These are phyloP conservation scores for Leptographium wingfieldii DNA, from an alignment of 2,329 filamentous ascomycete genomes.

Conservation along the genomic window DNA sequence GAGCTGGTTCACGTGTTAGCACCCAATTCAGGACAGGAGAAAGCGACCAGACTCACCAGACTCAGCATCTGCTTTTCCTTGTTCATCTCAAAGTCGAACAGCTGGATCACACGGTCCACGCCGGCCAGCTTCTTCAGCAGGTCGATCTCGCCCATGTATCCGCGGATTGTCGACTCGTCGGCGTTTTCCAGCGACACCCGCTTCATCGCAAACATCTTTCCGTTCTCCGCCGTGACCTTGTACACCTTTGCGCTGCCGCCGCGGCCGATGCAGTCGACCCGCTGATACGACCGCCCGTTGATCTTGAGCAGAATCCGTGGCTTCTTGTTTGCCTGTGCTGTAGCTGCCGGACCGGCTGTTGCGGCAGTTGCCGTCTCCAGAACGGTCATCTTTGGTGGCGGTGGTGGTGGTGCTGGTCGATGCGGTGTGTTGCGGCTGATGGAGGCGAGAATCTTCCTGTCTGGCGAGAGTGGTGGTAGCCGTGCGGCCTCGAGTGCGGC, in stretches of 20 bases:
- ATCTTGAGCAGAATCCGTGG: conserved; percentile 75
- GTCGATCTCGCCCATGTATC: conserved; percentile 93
- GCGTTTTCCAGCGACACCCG: conserved; percentile 82
- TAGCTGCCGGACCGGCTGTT: conserved; percentile 65
- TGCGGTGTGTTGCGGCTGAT: conserved; percentile 59
- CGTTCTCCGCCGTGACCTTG: conserved; percentile 92
- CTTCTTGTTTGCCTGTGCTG: conserved; percentile 53
- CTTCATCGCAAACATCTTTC: conserved; percentile 89
- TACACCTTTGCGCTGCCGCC: conserved; percentile 93
- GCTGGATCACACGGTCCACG: conserved; percentile 78
- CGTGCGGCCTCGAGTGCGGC: not conserved
- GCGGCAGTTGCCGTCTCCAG: conserved; percentile 81
- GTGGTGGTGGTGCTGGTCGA: conserved; percentile 58
- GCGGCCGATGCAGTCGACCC: conserved; percentile 80
- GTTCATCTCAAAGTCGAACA: conserved; percentile 91
- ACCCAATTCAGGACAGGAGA: not conserved
- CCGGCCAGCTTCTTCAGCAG: conserved; percentile 69
- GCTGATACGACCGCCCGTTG: conserved; percentile 82
- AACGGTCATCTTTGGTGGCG: conserved; percentile 91
- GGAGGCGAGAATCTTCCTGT: conserved; percentile 40
- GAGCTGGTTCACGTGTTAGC: conserved; percentile 38
- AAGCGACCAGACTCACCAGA: conserved; percentile 46
- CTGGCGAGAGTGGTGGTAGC: conserved; percentile 19
- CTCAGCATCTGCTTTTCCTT: conserved; percentile 79
- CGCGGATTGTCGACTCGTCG: conserved; percentile 69